Percentiles rank a stretch among this genome's conserved stretches.
Evolutionary conservation across 305 asterid genomes (phyloP).

Genomic region (Fraxinus greggii): DNA sequence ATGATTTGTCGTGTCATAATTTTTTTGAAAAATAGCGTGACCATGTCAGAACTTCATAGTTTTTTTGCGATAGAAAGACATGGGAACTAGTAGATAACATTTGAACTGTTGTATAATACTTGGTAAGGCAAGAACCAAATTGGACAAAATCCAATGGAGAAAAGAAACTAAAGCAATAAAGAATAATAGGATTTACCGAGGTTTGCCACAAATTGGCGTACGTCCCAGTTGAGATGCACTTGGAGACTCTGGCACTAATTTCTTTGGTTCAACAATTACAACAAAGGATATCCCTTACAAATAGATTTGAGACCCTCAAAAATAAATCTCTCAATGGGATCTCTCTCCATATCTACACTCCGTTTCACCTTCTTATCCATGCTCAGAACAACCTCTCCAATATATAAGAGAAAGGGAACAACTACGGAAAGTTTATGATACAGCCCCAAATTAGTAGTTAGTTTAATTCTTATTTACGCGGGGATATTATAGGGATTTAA

Average conservation of each 20-base stretch:
- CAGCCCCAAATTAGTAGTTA: neutral
- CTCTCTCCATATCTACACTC: neutral
- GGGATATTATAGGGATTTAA: neutral
- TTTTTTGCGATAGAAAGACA: neutral
- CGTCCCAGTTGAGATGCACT: neutral
- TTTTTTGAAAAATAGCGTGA: too few relatives aligned
- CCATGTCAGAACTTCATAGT: too few relatives aligned
- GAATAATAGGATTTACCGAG: neutral
- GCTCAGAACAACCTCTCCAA: neutral
- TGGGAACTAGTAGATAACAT: neutral
- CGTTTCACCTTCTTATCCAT: neutral
- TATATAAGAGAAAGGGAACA: neutral
- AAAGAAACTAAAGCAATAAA: neutral
- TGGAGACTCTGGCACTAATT: neutral
- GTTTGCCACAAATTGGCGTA: neutral
- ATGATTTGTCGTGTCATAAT: too few relatives aligned
- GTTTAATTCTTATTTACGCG: neutral
- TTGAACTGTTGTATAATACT: neutral
- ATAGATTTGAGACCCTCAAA: neutral
- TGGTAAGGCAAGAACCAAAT: neutral
- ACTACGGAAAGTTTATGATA: neutral
- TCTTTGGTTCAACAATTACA: neutral
- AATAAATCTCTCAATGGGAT: neutral
- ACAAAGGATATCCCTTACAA: neutral
- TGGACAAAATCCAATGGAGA: neutral